Evolutionary conservation across 2,329 filamentous ascomycete species (phyloP).

Genomic region (Verticillium nonalfalfae): DNA sequence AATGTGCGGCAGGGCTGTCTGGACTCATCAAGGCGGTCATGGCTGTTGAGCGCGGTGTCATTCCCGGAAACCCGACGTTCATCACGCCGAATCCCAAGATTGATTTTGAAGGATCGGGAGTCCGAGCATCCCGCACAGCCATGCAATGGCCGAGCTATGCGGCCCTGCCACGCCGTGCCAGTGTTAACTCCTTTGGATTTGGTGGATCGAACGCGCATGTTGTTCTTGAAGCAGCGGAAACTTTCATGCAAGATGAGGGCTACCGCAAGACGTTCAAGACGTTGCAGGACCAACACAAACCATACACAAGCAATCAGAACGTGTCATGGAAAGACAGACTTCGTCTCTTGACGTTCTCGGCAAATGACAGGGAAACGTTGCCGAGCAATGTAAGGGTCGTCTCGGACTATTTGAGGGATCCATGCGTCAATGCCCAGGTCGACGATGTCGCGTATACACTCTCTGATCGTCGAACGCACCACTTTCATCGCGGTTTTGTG

Average conservation of each 20-base stretch:
- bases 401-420: slow-evolving; percentile 11
- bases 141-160: not conserved
- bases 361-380: not conserved
- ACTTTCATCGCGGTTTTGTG: slow-evolving; percentile 16
- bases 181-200: slow-evolving; percentile 19
- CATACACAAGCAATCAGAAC: not conserved
- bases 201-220: slow-evolving; percentile 19
- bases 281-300: not conserved
- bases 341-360: slow-evolving; percentile 13
- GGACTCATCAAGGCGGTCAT: slow-evolving; percentile 21
- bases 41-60: slow-evolving; percentile 17
- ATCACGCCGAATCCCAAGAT: slow-evolving; percentile 32
- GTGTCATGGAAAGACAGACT: not conserved
- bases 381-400: not conserved
- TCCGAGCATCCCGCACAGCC: not conserved
- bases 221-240: slow-evolving; percentile 15
- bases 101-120: slow-evolving; percentile 27
- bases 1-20: slow-evolving; percentile 20
- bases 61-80: slow-evolving; percentile 17
- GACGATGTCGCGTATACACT: slow-evolving; percentile 21
- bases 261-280: not conserved
- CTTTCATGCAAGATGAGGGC: not conserved
- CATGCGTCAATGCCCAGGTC: slow-evolving; percentile 13
- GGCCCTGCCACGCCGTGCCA: slow-evolving; percentile 3
- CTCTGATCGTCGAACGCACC: slow-evolving; percentile 12